A percentile compares a stretch with the other conserved stretches of the same genome.
Conservation (phyloP, 1,284 basidiomycete species). For the Peniophora sp. region DNA sequence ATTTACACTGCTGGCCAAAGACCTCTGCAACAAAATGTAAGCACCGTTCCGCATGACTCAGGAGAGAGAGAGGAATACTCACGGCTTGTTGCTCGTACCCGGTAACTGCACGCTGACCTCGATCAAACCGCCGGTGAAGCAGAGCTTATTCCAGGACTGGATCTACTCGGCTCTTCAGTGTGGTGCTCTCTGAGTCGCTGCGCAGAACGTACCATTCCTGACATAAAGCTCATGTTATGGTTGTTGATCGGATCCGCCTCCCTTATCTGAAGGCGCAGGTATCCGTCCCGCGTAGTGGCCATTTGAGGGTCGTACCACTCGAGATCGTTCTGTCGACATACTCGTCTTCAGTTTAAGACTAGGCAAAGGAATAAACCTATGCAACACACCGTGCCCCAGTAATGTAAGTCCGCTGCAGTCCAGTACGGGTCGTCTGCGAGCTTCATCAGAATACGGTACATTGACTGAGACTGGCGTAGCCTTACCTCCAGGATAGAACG, state of each 20-base stretch:
- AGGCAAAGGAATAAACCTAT: not conserved
- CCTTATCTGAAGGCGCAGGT: constrained; percentile 49
- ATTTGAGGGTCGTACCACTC: constrained; percentile 61
- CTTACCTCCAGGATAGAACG: constrained; percentile 35
- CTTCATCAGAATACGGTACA: too few relatives aligned
- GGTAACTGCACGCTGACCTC: constrained; percentile 16
- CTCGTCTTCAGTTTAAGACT: constrained; percentile 7
- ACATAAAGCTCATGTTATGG: constrained; percentile 11
- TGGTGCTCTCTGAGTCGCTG: not conserved
- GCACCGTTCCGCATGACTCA: not conserved
- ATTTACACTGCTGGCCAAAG: constrained; percentile 37
- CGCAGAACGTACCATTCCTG: constrained; percentile 36
- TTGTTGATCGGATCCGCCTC: constrained; percentile 39
- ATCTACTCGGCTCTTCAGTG: constrained; percentile 4
- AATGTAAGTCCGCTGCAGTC: constrained; percentile 67
- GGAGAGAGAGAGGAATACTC: not conserved
- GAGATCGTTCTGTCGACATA: constrained; percentile 26
- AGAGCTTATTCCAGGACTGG: constrained; percentile 39
- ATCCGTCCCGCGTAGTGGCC: constrained; percentile 56
- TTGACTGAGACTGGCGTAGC: too few relatives aligned
- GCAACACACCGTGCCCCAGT: constrained; percentile 44
- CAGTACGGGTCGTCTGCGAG: constrained; percentile 46
- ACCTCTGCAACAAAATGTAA: constrained; percentile 21
- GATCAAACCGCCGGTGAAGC: constrained; percentile 42
- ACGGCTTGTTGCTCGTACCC: constrained; percentile 6